Conservation (phyloP, 78 protist genomes). For the Dictyostelium capitatum region DNA sequence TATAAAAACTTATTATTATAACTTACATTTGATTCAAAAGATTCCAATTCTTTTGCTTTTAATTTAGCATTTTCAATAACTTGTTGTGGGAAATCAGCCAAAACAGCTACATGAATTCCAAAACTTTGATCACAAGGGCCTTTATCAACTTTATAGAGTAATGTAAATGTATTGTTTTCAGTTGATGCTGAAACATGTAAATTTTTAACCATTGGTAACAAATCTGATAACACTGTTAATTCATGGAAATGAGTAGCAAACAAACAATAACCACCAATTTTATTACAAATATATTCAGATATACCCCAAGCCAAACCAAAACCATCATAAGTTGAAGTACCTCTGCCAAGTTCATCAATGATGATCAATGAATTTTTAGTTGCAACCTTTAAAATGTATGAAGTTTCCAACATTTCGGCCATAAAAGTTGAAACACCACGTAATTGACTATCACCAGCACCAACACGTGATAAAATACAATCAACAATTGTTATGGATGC, state of each 20-base stretch:
- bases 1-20: not conserved
- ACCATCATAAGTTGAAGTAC: conserved; percentile 99
- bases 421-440: conserved; percentile 98
- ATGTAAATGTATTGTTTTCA: conserved; percentile 41
- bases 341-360: conserved; percentile 99
- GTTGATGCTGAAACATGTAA: conserved; percentile 88
- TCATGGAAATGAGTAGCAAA: conserved; percentile 99
- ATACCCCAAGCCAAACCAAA: conserved; percentile 99
- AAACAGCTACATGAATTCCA: conserved; percentile 96
- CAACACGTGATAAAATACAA: conserved; percentile 96
- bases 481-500: conserved; percentile 87
- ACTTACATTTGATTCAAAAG: conserved; percentile 82
- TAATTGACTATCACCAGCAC: conserved; percentile 98
- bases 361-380: conserved; percentile 92
- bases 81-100: conserved; percentile 86
- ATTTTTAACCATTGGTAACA: conserved; percentile 70
- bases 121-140: conserved; percentile 95
- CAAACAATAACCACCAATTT: conserved; percentile 84
- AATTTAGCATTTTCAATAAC: conserved; percentile 83
- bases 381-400: conserved; percentile 95
- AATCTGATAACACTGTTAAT: conserved; percentile 83
- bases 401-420: conserved; percentile 99
- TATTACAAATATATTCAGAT: conserved; percentile 87
- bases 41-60: conserved; percentile 93
- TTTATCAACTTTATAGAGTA: conserved; percentile 86